Evolutionary conservation across 2,329 filamentous ascomycete genomes (phyloP).

Genomic region (Dactylellina cionopaga): DNA sequence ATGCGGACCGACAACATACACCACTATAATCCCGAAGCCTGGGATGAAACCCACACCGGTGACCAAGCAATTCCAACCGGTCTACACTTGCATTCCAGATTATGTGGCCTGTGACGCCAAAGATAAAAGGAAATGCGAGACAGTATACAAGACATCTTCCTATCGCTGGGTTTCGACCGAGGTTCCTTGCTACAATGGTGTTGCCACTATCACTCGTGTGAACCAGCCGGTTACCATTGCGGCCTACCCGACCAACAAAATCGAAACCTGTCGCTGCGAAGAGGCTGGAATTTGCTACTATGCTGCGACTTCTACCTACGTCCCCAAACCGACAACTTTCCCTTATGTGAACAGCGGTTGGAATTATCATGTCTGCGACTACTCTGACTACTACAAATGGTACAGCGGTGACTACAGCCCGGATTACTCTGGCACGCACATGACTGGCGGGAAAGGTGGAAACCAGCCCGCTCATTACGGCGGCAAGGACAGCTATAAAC

Average conservation of each 20-base stretch:
- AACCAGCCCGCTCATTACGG: background rate
- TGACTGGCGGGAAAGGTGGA: background rate
- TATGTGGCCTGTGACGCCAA: slow-evolving; percentile 44
- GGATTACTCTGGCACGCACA: slow-evolving; percentile 20
- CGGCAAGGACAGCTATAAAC: background rate
- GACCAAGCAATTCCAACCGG: slow-evolving; percentile 43
- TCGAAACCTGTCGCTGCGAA: slow-evolving; percentile 42
- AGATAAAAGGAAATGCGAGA: slow-evolving; percentile 38
- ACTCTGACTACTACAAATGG: slow-evolving; percentile 47
- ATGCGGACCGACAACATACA: slow-evolving; percentile 40
- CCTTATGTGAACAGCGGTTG: slow-evolving; percentile 46
- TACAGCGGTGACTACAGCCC: slow-evolving; percentile 48
- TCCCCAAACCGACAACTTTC: slow-evolving; percentile 37
- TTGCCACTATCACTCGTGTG: slow-evolving; percentile 27
- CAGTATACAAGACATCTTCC: slow-evolving; percentile 37
- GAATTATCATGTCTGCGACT: slow-evolving; percentile 43
- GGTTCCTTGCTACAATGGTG: slow-evolving; percentile 38
- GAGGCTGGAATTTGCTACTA: slow-evolving; percentile 43
- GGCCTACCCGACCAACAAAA: slow-evolving; percentile 41
- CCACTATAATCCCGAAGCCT: slow-evolving; percentile 31
- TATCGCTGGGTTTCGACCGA: slow-evolving; percentile 47
- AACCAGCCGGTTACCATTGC: slow-evolving; percentile 41
- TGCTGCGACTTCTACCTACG: slow-evolving; percentile 33
- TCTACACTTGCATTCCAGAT: slow-evolving; percentile 42
- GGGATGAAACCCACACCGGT: slow-evolving; percentile 43